These are phyloP conservation scores for Caryopteris hybrid DNA, from an alignment of 305 asterid genomes.

Conservation along the genomic window DNA sequence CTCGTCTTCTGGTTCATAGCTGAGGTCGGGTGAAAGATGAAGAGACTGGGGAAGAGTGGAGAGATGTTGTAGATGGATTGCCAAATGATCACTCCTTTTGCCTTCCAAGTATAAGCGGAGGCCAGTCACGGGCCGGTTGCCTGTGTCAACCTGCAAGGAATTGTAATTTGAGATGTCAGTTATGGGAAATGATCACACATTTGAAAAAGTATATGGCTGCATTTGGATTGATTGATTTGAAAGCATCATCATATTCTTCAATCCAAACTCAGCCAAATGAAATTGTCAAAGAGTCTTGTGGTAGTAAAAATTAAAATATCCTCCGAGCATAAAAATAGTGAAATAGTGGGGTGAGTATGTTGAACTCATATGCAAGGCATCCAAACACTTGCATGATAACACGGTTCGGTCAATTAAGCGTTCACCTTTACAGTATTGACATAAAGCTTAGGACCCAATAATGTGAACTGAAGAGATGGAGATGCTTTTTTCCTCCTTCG, in stretches of 20 bases:
- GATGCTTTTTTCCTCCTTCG: constrained; percentile 61
- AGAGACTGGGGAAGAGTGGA: constrained; percentile 57
- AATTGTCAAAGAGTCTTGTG: not conserved
- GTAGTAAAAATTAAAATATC: not conserved
- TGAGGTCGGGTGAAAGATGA: constrained; percentile 52
- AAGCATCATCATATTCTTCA: not conserved
- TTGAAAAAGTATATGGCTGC: not conserved
- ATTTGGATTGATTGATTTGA: not conserved
- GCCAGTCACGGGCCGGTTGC: constrained; percentile 80
- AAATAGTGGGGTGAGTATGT: not conserved
- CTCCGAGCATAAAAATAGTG: not conserved
- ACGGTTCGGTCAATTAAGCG: not conserved
- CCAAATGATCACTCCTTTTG: constrained; percentile 75
- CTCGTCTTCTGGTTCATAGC: constrained; percentile 59
- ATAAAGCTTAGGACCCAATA: constrained; percentile 88
- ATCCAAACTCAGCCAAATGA: too few species aligned
- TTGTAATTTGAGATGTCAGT: not conserved
- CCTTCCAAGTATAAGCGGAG: constrained; percentile 86
- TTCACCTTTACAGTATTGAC: constrained; percentile 84
- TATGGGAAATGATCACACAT: not conserved
- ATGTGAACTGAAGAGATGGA: constrained; percentile 76
- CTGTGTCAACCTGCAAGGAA: constrained; percentile 66
- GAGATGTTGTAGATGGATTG: constrained; percentile 87
- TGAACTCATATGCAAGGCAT: not conserved
- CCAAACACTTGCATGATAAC: not conserved